These are phyloP conservation scores for Syzygium grande DNA, from an alignment of 345 rosid species.

Conservation along the genomic window DNA sequence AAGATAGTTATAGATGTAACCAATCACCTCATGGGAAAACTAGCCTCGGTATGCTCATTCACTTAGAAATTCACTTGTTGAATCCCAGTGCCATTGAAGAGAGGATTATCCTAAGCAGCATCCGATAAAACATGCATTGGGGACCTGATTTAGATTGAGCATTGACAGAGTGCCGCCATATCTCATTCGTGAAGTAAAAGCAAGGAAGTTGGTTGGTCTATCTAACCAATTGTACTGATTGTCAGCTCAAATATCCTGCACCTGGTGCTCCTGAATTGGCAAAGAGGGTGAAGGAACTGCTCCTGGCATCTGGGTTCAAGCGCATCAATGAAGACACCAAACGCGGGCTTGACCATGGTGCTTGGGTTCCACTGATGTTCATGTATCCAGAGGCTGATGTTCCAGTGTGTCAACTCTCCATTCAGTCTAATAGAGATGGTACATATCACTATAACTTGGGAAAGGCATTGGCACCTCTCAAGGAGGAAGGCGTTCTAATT, in stretches of 20 bases:
- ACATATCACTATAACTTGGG: slow-evolving; percentile 80
- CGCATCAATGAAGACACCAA: slow-evolving; percentile 51
- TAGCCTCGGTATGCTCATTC: neutral
- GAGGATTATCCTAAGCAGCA: neutral
- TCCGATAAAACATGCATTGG: neutral
- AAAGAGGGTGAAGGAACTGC: slow-evolving; percentile 63
- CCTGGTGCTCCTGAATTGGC: slow-evolving; percentile 89
- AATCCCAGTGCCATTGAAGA: neutral
- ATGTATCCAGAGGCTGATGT: slow-evolving; percentile 92
- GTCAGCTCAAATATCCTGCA: slow-evolving; percentile 74
- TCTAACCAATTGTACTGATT: neutral
- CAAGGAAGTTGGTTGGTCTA: neutral
- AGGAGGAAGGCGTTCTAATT: slow-evolving; percentile 80
- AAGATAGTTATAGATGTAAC: neutral
- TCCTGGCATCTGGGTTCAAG: slow-evolving; percentile 39
- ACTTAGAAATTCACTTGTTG: neutral
- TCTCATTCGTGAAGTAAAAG: neutral
- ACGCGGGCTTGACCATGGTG: slow-evolving; percentile 93
- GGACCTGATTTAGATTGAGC: neutral
- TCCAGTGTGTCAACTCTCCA: slow-evolving; percentile 82
- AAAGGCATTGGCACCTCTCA: slow-evolving; percentile 74
- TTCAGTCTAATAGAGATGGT: slow-evolving; percentile 48
- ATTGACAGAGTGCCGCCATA: neutral
- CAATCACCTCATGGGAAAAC: neutral
- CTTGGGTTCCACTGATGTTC: slow-evolving; percentile 89